Base-by-base conservation (phyloP, 441 rosid genomes). In the Eutrema salsugineum region DNA sequence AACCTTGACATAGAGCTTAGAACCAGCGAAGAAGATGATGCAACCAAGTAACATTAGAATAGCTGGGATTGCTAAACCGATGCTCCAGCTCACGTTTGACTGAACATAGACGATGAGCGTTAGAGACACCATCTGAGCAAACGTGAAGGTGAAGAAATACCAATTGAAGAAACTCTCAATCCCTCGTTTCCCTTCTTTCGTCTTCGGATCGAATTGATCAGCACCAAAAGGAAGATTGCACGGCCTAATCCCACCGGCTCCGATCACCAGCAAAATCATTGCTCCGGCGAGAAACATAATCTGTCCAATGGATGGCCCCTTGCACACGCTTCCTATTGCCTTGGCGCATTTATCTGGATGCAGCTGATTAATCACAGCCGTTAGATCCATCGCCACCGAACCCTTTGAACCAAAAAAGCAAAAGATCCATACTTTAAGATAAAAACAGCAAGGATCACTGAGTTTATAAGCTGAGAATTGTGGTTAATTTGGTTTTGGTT, bases 141-240 rank as follows among this genome's bases (percentile, higher is more conserved):
- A 87, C 30, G 91, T 83, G 84, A 71, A 89, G 68, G 89, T 89
- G 81, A 82, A 87, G 78, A 78, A 89, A 71, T 87, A 86, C 91
- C 92, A 89, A 51, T 87, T 89, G 80, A 89, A 87, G 86, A 89
- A 89, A 78, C 95, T 89, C 48, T 55, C 71, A 24, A 84, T 81
- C 35, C 89, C 95, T 35, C 75, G 83, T 68, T 86, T 89, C 15
- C 95, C 95, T 2, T 86, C 80, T 63, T 83, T 84, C 0, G 91
- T 83, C 8, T 78, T 67, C 0, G 89, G 95, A 76, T 89, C 61
- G 69, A 89, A 89, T 50, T 89, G 95, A 73, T 89, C 95, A 11
- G 91, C 92, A 6, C 95, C 95, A 30, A 89, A 89, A 2, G 95
- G 89, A 43, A 89, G 69, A 77, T 89, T 89, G 39, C 92, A 89